Evolutionary conservation across 148 eudicot species (phyloP).

Genomic region (Pouteria glomerata): DNA sequence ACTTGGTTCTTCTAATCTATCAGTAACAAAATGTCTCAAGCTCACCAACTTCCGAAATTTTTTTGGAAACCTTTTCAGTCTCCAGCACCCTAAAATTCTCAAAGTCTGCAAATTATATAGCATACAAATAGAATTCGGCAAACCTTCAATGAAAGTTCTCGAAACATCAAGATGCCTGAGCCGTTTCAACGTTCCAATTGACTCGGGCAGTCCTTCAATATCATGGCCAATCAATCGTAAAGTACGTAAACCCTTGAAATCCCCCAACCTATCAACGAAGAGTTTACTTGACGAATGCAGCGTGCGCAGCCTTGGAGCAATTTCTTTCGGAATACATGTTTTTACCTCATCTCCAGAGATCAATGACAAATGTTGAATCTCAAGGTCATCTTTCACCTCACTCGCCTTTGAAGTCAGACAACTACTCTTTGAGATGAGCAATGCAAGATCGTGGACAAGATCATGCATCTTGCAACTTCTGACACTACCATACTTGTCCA

Average conservation of each 20-base stretch:
- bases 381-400: neutral
- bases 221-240: neutral
- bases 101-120: conserved; percentile 12
- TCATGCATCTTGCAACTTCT: neutral
- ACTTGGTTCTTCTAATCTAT: too few species aligned
- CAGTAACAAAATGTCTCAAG: conserved; percentile 9
- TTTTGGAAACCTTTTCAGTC: neutral
- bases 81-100: too few species aligned
- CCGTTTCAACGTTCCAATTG: conserved; percentile 1
- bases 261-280: neutral
- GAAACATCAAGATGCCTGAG: conserved; percentile 2
- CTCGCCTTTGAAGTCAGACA: neutral
- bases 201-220: neutral
- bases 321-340: neutral
- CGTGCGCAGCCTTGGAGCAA: neutral
- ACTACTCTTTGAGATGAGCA: neutral
- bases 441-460: neutral
- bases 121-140: neutral
- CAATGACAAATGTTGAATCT: neutral
- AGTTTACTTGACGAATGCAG: neutral
- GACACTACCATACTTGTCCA: neutral
- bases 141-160: neutral
- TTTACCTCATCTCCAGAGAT: neutral
- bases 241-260: neutral
- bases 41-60: too few species aligned